Base-by-base conservation (phyloP, 352 stramenopile genomes). In the Phytophthora constricta region DNA sequence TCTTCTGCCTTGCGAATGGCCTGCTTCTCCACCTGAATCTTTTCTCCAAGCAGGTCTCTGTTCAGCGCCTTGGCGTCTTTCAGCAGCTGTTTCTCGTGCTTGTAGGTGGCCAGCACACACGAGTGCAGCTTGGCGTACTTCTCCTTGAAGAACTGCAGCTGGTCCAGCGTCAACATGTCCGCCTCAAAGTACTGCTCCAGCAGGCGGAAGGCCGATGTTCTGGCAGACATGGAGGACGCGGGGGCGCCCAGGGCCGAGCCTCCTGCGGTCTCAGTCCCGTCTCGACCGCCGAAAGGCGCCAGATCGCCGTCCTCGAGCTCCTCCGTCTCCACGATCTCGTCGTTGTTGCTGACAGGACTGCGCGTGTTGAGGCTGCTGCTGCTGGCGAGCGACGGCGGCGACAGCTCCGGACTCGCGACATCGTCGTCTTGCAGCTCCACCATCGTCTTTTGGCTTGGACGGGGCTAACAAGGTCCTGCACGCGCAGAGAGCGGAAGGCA, bases 11-110 rank as follows among this genome's bases (percentile, higher is more conserved):
- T 94, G 26, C 85, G 87, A 51, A 96, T 95, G 48, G 81, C 79
- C 68, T 95, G 85, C 77, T 96, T 95, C 65, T 95, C 89, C 22
- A 92, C 79, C 23, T 80, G 74, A 76, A 97, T 97, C 68, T 96
- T 95, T 64, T 96, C 83, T 11, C 69, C 82, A 20, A 97, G 70
- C 17, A 97, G 73, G 31, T 96, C 88, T 60, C 79, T 86, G 68
- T 95, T 96, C 37, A 96, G 84, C 41, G 82, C 63, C 64, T 97
- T 96, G 31, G 87, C 84, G 31, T 93, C 78, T 64, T 89, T 88
- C 13, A 96, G 75, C 43, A 96, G 60, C 56, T 80, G 51, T 68
- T 93, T 95, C 60, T 95, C 87, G 66, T 91, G 85, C 43, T 89
- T 88, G 70, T 94, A 94, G 34, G 86, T 94, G 19, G 82, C 76